These are phyloP conservation scores for Vitellaria paradoxa DNA, from an alignment of 179 eudicot species.

Conservation along the genomic window DNA sequence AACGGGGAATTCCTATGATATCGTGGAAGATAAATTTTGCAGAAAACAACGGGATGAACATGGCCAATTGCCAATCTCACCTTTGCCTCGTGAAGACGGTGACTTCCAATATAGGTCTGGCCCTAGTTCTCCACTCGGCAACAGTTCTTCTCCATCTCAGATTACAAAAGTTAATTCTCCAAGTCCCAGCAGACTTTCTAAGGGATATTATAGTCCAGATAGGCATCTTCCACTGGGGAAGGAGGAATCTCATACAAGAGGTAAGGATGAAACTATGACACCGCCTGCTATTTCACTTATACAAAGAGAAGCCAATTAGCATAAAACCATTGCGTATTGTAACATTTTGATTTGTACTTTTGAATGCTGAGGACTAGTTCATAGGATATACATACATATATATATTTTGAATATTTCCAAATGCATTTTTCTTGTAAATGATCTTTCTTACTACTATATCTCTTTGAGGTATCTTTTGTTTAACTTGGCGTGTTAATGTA, in stretches of 20 bases:
- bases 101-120: constrained; percentile 28
- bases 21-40: constrained; percentile 64
- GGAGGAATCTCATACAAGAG: constrained; percentile 28
- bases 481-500: background rate
- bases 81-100: constrained; percentile 47
- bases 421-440: background rate
- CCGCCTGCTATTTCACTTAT: constrained; percentile 56
- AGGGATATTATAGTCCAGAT: constrained; percentile 21
- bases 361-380: background rate
- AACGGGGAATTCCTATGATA: constrained; percentile 72
- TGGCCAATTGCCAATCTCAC: constrained; percentile 28
- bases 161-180: constrained; percentile 23
- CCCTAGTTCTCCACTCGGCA: constrained; percentile 43
- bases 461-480: background rate
- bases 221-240: constrained; percentile 29
- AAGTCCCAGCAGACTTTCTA: constrained; percentile 30
- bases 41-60: constrained; percentile 31
- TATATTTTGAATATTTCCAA: constrained; percentile 1
- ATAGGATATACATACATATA: background rate
- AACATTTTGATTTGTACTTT: background rate
- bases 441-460: background rate
- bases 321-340: background rate
- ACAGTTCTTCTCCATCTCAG: constrained; percentile 30
- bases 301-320: constrained; percentile 39
- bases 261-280: constrained; percentile 41